phyloP scores from a whole-genome alignment of 805 yeast genomes.

The Ogataea nonfermentans region DNA sequence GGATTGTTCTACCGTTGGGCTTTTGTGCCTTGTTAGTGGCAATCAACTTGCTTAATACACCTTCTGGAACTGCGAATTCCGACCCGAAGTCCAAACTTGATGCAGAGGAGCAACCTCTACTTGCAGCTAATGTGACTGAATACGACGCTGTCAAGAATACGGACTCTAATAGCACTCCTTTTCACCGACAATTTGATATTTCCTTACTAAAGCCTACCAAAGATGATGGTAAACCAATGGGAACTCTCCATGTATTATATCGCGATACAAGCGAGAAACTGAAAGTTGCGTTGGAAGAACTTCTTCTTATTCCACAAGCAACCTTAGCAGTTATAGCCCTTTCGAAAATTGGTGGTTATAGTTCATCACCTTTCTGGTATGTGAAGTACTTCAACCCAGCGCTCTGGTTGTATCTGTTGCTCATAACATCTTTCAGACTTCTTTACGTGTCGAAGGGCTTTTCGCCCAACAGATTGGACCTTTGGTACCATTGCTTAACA shows the following conservation, averaged over 20 bases:
- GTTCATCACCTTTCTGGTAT: slow-evolving; percentile 7
- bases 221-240: slow-evolving; percentile 63
- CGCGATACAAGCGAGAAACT: slow-evolving; percentile 53
- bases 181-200: slow-evolving; percentile 66
- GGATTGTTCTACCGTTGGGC: slow-evolving; percentile 32
- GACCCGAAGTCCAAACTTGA: slow-evolving; percentile 1
- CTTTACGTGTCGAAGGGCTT: slow-evolving; percentile 35
- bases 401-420: slow-evolving; percentile 46
- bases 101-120: slow-evolving; percentile 22
- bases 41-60: neutral
- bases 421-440: slow-evolving; percentile 41
- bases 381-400: slow-evolving; percentile 27
- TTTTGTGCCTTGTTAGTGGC: slow-evolving; percentile 32
- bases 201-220: slow-evolving; percentile 50
- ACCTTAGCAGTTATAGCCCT: slow-evolving; percentile 37
- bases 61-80: slow-evolving; percentile 1
- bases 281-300: slow-evolving; percentile 47
- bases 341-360: slow-evolving; percentile 36
- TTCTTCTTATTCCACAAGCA: slow-evolving; percentile 39
- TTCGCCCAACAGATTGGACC: slow-evolving; percentile 43
- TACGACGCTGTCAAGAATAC: slow-evolving; percentile 28
- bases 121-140: slow-evolving; percentile 2
- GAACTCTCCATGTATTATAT: slow-evolving; percentile 44
- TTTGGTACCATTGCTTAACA: slow-evolving; percentile 62
- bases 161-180: neutral